phyloP scores from a whole-genome alignment of 495 filamentous ascomycete species.

The Lepraria neglecta region DNA sequence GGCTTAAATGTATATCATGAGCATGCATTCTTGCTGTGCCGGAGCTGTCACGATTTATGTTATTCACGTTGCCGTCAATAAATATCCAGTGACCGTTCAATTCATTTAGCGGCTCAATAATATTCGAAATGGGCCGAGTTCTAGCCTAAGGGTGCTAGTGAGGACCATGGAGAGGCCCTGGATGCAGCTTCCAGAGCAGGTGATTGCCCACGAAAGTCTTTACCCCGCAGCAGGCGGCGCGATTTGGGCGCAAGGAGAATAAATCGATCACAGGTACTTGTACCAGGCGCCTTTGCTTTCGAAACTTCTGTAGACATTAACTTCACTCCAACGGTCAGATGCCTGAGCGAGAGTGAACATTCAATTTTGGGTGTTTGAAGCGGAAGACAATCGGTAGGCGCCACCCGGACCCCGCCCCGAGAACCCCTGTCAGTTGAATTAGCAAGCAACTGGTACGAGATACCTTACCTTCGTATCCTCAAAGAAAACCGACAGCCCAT shows the following conservation, averaged over 20 bases:
- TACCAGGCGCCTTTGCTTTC: neutral
- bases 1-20: constrained; percentile 1
- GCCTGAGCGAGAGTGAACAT: too few species aligned
- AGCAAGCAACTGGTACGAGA: constrained; percentile 13
- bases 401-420: constrained; percentile 12
- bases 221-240: constrained; percentile 14
- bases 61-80: neutral
- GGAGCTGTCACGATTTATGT: neutral
- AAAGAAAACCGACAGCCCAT: neutral
- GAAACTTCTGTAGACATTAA: too few species aligned
- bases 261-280: neutral
- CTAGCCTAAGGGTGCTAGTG: too few species aligned
- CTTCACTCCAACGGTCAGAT: too few species aligned
- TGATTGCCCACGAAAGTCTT: constrained; percentile 1
- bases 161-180: neutral
- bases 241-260: constrained; percentile 8
- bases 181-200: neutral
- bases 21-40: neutral
- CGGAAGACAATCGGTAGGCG: neutral
- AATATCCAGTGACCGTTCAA: neutral
- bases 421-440: constrained; percentile 12
- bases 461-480: neutral
- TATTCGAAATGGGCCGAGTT: neutral
- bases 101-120: neutral
- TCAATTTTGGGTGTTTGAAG: neutral